Percentiles rank a stretch among this genome's conserved stretches.
phyloP scores from a whole-genome alignment of 1,284 basidiomycete genomes.

The Naganishia sp. region DNA sequence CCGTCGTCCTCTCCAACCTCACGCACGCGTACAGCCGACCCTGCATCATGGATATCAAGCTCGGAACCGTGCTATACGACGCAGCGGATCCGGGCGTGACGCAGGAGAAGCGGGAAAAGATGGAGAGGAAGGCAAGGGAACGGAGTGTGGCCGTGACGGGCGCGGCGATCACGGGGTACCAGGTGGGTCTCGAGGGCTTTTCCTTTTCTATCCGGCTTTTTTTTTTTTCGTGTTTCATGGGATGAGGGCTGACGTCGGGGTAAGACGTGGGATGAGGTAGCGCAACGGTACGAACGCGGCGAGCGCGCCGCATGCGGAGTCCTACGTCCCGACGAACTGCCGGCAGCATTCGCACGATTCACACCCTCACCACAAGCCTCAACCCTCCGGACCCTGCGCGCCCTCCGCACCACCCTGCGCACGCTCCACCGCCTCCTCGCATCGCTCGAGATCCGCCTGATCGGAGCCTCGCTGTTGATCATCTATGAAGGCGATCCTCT shows the following conservation, averaged over 20 bases:
- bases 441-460: constrained; percentile 71
- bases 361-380: constrained; percentile 59
- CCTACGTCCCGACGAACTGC: constrained; percentile 67
- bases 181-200: constrained; percentile 59
- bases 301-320: constrained; percentile 79
- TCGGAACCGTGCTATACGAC: constrained; percentile 76
- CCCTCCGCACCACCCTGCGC: constrained; percentile 62
- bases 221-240: no score
- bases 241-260: neutral
- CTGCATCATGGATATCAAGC: constrained; percentile 86
- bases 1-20: constrained; percentile 83
- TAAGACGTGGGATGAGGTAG: constrained; percentile 71
- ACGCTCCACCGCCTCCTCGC: constrained; percentile 60
- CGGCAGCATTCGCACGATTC: constrained; percentile 73
- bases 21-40: constrained; percentile 72
- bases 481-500: constrained; percentile 56
- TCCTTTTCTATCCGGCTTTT: neutral
- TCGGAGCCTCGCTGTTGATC: constrained; percentile 77
- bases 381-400: constrained; percentile 56
- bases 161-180: constrained; percentile 81
- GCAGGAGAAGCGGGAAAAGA: constrained; percentile 74
- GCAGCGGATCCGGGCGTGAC: constrained; percentile 56
- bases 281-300: constrained; percentile 62
- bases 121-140: constrained; percentile 68
- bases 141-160: constrained; percentile 78